Base-by-base conservation (phyloP, 163 green algal genomes). In the Coccomyxa subellipsoidea region DNA sequence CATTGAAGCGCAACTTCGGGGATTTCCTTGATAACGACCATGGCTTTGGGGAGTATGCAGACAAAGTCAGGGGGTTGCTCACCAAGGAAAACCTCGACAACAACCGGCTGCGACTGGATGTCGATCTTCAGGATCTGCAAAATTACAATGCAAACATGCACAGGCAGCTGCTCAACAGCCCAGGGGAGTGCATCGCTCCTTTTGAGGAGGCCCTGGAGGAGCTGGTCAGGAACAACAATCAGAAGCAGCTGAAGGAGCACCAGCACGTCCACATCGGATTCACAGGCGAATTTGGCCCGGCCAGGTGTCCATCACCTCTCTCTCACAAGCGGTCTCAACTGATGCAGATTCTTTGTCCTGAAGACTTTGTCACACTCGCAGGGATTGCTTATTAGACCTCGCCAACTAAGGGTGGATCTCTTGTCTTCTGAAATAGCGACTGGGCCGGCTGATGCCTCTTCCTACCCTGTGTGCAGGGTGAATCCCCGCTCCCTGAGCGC, bases 151-250 rank as follows among this genome's bases (percentile, higher is more conserved):
- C 78, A 25, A 78, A 85, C 34, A 87, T 96, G 77, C 85, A 92
- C 85, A 81, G 37, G 27, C 77, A 47, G 25, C 71, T 98, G 38
- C 85, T 98, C 31, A 69, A 87, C 47, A 81, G 86, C 32, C 96
- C 96, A 4, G 83, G 87, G 25, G 93, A 96, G 76, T 92, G 88
- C 83, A 75, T 99, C 78, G 92, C 89, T 10, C 87, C 94, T 0
- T 95, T 98, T 72, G 90, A 97, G 83, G 93, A 97, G 78, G 96
- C 95, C 8, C 86, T 98, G 31, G 85, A 90, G n/a, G 94, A 98
- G 32, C 88, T 91, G n/a, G 84, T 70, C 29, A 82, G 87, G 69
- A 92, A 90, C 73, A 84, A 84, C 34, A 75, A 87, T 21, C 83
- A 83, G 38, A 90, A 89, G 38, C 84, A 79, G 36, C 39, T 87